Percentiles rank a stretch among this genome's conserved stretches.
Evolutionary conservation across 2,329 filamentous ascomycete species (phyloP).

Genomic region (Xylariaceae sp.): DNA sequence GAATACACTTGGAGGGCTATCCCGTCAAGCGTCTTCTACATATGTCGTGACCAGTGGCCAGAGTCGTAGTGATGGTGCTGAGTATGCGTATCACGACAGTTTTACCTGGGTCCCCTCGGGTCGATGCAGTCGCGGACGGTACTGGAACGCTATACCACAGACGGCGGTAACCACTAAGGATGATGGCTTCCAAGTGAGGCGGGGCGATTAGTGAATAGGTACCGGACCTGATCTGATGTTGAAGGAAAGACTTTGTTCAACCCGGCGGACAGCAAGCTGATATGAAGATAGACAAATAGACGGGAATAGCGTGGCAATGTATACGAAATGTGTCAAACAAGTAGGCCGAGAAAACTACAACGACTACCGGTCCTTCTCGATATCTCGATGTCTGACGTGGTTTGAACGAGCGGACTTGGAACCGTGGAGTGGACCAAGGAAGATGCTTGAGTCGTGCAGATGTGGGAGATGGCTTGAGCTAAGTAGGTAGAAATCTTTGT

Average conservation of each 20-base stretch:
- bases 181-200: constrained; percentile 7
- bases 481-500: constrained; percentile 1
- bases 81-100: neutral
- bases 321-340: too few relatives aligned
- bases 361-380: too few relatives aligned
- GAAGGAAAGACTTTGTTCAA: constrained; percentile 1
- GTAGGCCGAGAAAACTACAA: too few relatives aligned
- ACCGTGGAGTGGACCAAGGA: constrained; percentile 3
- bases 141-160: constrained; percentile 16
- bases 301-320: too few relatives aligned
- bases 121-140: constrained; percentile 21
- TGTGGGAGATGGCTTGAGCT: constrained; percentile 1
- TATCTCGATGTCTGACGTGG: neutral
- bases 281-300: neutral
- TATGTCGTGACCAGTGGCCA: constrained; percentile 13
- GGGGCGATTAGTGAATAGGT: constrained; percentile 7
- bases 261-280: constrained; percentile 1
- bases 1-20: constrained; percentile 6
- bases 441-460: constrained; percentile 11
- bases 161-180: constrained; percentile 17
- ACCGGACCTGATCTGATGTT: neutral
- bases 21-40: constrained; percentile 10
- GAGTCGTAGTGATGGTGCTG: constrained; percentile 2
- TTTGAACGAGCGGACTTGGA: too few relatives aligned
- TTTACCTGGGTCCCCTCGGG: constrained; percentile 10